Evolutionary conservation across 176 grass and related monocot genomes (phyloP), one percentile per base, ranked within the genome.

Genomic region (Triticum dicoccoides): DNA sequence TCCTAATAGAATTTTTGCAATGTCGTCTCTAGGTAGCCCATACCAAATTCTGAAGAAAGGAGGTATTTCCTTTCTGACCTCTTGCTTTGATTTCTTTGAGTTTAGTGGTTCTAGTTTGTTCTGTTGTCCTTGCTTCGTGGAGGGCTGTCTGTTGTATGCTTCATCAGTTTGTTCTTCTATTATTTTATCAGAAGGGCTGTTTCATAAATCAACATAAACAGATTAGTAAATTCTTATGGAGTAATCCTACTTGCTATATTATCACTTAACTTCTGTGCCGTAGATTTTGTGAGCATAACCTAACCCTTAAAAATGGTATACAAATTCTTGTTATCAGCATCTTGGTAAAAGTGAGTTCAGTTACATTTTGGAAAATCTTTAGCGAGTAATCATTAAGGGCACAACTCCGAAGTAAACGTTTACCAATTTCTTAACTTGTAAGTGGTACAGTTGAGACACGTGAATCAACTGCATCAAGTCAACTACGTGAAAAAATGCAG

Each of bases 41-140:
- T 87, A 93, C 91, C 91, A 93, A 37, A 93, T 80, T 77, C 91
- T 80, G 38, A 85, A 89, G 77, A 85, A 89, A 58, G 77, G 75
- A 54, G 49, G 73, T 52, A 12, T 79, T 80, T 61, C 86, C 72
- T 76, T 86, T 75, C 37, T 32, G 71, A 45, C 24, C 24, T 24
- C 35, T 83, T 88, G 49, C 61, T 71, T 81, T 14, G 24, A 20
- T 61, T 41, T 9, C 68, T 87, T 51, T 32, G 58, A 61, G 37
- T 29, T 69, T 38, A 64, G 6, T 39, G 3, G 24, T 33, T 84
- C 66, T 52, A 49, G 29, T 73, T 84, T 84, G 49, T 56, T 63
- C 6, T 61, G 25, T 14, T 30, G 4, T 65, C 61, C 81, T 52
- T 79, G 73, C 38, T 79, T 73, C 33, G 35, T 65, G 30, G 77